Base-by-base conservation (phyloP, 768 basidiomycete species). In the Peribolospora kevripleyi region DNA sequence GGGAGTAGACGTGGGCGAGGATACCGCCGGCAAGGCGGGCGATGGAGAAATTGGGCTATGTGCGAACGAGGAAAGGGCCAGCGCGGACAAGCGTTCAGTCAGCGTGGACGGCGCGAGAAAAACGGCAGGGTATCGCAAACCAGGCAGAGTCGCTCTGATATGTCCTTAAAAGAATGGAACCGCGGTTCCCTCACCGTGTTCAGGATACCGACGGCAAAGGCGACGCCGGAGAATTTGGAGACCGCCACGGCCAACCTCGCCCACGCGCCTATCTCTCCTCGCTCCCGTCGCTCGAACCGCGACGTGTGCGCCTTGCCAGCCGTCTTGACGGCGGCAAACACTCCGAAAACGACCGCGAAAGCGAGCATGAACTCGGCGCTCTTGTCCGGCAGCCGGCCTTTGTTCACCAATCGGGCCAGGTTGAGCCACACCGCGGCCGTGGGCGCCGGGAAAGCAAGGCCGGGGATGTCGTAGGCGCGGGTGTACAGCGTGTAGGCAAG, bases 391-490 rank as follows among this genome's bases (percentile, higher is more conserved):
- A 97, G 73, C 62, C 80, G 71, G 3, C 87, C 85, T 59, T 87
- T 78, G 57, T 68, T 62, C 47, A 69, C 65, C n/a, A 64, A 46
- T 43, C 64, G 65, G 37, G 62, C 67, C 64, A 71, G 67, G 54
- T 70, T 71, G 42, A 70, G 65, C 90, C 91, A 97, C 41, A 97
- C 83, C 61, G 86, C 90, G 6, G 90, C 88, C 0, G 84, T 88
- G 1, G 91, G 91, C 0, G 87, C 90, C 5, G 86, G 85, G 68
- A 95, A 97, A n/a, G 82, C 80, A 47, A 87, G 85, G 0, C 86
- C 85, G 0, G 90, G 90, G 54, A 93, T 88, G 14, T 72, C 70
- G 66, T 95, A 97, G 10, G 82, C 85, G 54, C 74, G 77, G 56
- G 79, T 82, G 66, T 95, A 97, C 13, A 95, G 74, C 42, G 74